phyloP scores from a whole-genome alignment of 805 yeast species.

The Yamadazyma kitorensis region DNA sequence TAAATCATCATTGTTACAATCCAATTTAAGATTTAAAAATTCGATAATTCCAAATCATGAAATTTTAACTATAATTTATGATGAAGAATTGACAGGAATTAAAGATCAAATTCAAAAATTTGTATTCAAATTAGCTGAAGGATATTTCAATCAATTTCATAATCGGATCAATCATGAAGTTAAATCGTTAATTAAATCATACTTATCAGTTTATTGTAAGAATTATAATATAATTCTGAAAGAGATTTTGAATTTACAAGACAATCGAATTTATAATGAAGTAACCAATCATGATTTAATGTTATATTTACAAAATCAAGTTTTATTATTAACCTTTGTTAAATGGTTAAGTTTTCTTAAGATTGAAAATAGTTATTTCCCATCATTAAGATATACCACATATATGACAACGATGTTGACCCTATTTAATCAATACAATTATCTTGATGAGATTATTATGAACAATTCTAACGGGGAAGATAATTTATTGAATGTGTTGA shows the following conservation, averaged over 20 bases:
- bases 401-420: slow-evolving; percentile 24
- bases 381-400: slow-evolving; percentile 24
- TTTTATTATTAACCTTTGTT: slow-evolving; percentile 9
- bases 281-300: neutral
- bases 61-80: slow-evolving; percentile 17
- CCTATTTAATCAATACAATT: slow-evolving; percentile 22
- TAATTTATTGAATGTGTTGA: slow-evolving; percentile 12
- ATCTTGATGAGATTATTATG: slow-evolving; percentile 15
- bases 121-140: slow-evolving; percentile 7
- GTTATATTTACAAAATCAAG: slow-evolving; percentile 5
- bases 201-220: slow-evolving; percentile 8
- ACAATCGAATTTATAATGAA: neutral
- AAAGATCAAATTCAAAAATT: slow-evolving; percentile 5
- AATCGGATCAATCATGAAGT: neutral
- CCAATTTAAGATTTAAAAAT: slow-evolving; percentile 20
- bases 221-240: slow-evolving; percentile 2
- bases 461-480: slow-evolving; percentile 2
- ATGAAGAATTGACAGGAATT: slow-evolving; percentile 10
- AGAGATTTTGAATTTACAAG: neutral
- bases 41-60: slow-evolving; percentile 23
- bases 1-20: slow-evolving; percentile 23
- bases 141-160: slow-evolving; percentile 18
- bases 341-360: slow-evolving; percentile 27
- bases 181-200: slow-evolving; percentile 5
- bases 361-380: slow-evolving; percentile 26